phyloP scores from a whole-genome alignment of 2,329 filamentous ascomycete species.

The Nectriaceae sp. region DNA sequence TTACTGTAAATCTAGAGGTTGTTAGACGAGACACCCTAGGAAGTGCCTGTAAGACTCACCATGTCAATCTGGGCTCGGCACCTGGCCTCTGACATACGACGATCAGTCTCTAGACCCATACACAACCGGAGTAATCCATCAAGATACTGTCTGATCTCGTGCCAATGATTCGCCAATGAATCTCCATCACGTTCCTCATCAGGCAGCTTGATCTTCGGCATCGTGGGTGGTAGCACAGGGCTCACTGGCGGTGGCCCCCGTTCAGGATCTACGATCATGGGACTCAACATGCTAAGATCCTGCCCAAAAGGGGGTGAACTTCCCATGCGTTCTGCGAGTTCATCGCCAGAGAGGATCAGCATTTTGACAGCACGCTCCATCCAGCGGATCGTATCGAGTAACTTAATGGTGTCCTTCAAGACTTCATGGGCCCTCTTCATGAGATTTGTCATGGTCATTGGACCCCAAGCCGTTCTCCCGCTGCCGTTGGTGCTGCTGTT shows the following conservation, averaged over 20 bases:
- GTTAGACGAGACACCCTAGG: slow-evolving; percentile 7
- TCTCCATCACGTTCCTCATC: slow-evolving; percentile 22
- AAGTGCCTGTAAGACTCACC: slow-evolving; percentile 27
- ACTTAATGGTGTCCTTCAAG: slow-evolving; percentile 45
- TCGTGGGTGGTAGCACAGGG: slow-evolving; percentile 22
- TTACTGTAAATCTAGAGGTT: slow-evolving; percentile 45
- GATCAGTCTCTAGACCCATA: slow-evolving; percentile 46
- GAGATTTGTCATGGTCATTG: slow-evolving; percentile 47
- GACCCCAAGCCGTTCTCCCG: slow-evolving; percentile 30
- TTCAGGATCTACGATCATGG: slow-evolving; percentile 20
- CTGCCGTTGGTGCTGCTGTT: slow-evolving; percentile 11
- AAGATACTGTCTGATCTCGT: slow-evolving; percentile 49
- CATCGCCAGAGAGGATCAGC: slow-evolving; percentile 45
- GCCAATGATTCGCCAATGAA: slow-evolving; percentile 42
- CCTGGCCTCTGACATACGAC: slow-evolving; percentile 47
- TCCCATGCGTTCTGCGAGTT: slow-evolving; percentile 37
- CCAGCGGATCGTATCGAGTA: slow-evolving; percentile 49
- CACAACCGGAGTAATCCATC: slow-evolving; percentile 46
- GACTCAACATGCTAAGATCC: slow-evolving; percentile 29
- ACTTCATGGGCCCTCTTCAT: slow-evolving; percentile 51
- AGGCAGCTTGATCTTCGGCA: slow-evolving; percentile 17
- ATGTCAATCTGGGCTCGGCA: slow-evolving; percentile 50
- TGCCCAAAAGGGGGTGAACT: slow-evolving; percentile 20
- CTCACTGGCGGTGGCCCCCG: slow-evolving; percentile 28
- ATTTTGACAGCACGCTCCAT: slow-evolving; percentile 49